Conservation (phyloP, 139 green algal species). For the Coelastrella sp. region DNA sequence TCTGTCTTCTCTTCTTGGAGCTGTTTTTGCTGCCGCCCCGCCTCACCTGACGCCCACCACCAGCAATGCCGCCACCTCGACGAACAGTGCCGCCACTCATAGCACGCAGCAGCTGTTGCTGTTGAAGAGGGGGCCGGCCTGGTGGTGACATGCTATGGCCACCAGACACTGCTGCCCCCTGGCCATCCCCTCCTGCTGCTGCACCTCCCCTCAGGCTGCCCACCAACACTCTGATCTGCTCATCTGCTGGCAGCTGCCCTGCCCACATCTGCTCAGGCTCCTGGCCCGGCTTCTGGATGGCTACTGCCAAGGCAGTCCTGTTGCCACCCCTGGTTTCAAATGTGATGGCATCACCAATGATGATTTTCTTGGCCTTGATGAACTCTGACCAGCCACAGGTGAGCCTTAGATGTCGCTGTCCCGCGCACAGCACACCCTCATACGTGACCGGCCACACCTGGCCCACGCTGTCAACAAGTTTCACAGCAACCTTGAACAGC, state of each 20-base stretch:
- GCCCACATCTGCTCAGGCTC: not conserved
- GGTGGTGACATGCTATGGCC: not conserved
- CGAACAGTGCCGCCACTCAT: not conserved
- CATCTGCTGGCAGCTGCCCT: slow-evolving; percentile 6
- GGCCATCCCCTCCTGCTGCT: slow-evolving; percentile 16
- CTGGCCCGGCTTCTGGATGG: slow-evolving; percentile 33
- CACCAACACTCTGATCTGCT: slow-evolving; percentile 23
- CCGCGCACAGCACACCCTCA: slow-evolving; percentile 60
- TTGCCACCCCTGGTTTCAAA: slow-evolving; percentile 58
- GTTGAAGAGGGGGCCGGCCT: not conserved
- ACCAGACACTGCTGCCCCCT: not conserved
- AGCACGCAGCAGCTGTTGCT: not conserved
- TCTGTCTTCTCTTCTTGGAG: not conserved
- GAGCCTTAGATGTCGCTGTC: slow-evolving; percentile 61
- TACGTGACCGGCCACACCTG: slow-evolving; percentile 50
- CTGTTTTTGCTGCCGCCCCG: slow-evolving; percentile 23
- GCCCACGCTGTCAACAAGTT: slow-evolving; percentile 38
- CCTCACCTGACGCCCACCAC: not conserved
- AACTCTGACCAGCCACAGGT: slow-evolving; percentile 62
- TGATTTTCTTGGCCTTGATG: slow-evolving; percentile 48
- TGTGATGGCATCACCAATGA: slow-evolving; percentile 50
- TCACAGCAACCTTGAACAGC: slow-evolving; percentile 55
- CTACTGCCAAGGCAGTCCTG: slow-evolving; percentile 50
- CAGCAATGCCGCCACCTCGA: not conserved
- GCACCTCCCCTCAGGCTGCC: not conserved